These are phyloP conservation scores for Conticribra weissflogii DNA, from an alignment of 108 stramenopile genomes.

Conservation along the genomic window DNA sequence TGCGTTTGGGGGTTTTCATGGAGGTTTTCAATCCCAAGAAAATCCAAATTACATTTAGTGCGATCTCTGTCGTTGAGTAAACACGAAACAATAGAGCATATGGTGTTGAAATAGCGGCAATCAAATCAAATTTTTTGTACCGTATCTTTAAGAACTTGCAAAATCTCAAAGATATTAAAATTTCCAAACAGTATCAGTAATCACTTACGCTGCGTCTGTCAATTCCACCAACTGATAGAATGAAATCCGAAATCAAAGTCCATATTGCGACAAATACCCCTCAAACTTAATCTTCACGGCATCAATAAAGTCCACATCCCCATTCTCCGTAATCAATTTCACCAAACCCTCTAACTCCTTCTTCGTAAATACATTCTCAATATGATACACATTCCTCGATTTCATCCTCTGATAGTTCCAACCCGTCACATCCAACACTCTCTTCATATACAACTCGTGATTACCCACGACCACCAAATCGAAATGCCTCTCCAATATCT, in stretches of 20 bases:
- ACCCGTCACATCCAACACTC: conserved; percentile 3
- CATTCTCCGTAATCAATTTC: conserved; percentile 12
- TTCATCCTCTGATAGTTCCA: conserved; percentile 5
- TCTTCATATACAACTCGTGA: conserved; percentile 1
- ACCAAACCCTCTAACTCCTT: conserved; percentile 19
- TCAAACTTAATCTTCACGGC: conserved; percentile 5
- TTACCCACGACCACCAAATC: conserved; percentile 5
- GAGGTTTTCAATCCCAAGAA: too few species aligned
- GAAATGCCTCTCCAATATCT: conserved; percentile 8
- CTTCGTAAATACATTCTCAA: conserved; percentile 2
- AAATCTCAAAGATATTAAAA: too few species aligned
- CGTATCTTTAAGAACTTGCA: too few species aligned
- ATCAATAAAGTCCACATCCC: conserved; percentile 23
- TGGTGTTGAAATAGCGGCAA: too few species aligned
- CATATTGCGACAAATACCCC: conserved; percentile 1
- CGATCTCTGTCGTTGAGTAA: too few species aligned
- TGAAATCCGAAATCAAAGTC: neutral
- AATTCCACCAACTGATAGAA: too few species aligned
- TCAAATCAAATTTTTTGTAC: too few species aligned
- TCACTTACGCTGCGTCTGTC: too few species aligned
- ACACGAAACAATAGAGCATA: too few species aligned
- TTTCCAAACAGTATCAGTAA: too few species aligned
- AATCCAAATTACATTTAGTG: too few species aligned
- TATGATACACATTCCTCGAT: neutral
- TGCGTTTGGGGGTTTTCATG: too few species aligned